Evolutionary conservation across 1,284 basidiomycete genomes (phyloP).

Genomic region (Ceratobasidium sp.): DNA sequence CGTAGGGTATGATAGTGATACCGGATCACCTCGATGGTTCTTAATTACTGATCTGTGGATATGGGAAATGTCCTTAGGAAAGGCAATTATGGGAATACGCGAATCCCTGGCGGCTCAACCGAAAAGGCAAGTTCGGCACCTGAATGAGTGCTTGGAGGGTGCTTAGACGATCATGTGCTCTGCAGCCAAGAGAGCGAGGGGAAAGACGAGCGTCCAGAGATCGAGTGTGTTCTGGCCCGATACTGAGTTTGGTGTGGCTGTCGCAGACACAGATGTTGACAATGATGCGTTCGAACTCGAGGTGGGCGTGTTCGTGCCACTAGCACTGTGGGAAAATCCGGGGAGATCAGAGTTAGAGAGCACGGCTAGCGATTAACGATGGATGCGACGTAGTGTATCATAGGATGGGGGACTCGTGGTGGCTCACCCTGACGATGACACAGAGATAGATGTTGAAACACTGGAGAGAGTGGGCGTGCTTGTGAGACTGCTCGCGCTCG

Average conservation of each 20-base stretch:
- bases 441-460: conserved; percentile 34
- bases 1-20: conserved; percentile 27
- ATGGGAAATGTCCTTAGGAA: conserved; percentile 18
- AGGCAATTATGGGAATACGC: conserved; percentile 24
- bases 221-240: conserved; percentile 21
- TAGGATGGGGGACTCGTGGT: conserved; percentile 13
- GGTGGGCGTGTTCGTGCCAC: too few species aligned
- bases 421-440: conserved; percentile 36
- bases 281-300: too few species aligned
- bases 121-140: too few species aligned
- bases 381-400: conserved; percentile 4
- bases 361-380: not conserved
- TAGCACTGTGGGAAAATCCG: too few species aligned
- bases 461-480: not conserved
- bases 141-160: too few species aligned
- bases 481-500: conserved; percentile 18
- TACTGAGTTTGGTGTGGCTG: not conserved
- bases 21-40: conserved; percentile 4
- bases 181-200: conserved; percentile 13
- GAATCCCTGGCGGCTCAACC: too few species aligned
- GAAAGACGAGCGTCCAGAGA: not conserved
- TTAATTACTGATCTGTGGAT: conserved; percentile 37
- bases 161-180: not conserved
- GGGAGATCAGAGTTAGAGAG: too few species aligned
- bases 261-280: not conserved